phyloP scores from a whole-genome alignment of 23 red algal species.

The Chondrus crispus region DNA sequence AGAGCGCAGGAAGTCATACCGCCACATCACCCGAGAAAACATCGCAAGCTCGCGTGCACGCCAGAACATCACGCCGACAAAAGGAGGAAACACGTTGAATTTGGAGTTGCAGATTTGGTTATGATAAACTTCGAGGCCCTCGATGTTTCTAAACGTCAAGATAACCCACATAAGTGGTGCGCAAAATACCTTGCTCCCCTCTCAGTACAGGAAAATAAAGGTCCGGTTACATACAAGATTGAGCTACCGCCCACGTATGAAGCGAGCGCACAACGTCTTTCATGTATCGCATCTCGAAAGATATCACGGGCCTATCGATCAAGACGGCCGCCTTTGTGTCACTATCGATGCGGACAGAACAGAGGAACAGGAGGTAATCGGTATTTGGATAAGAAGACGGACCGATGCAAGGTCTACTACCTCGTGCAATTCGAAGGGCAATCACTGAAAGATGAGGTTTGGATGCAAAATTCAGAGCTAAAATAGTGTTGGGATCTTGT shows the following conservation, averaged over 20 bases:
- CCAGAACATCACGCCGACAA: not conserved
- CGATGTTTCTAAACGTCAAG: not conserved
- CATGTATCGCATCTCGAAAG: conserved; percentile 2
- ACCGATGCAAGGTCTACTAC: not conserved
- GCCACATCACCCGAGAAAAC: not conserved
- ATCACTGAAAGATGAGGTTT: not conserved
- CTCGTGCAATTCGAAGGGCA: not conserved
- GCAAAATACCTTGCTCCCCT: conserved; percentile 13
- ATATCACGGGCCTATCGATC: not conserved
- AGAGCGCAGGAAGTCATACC: not conserved
- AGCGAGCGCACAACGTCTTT: conserved; percentile 29
- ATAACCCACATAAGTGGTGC: not conserved
- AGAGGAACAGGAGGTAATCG: not conserved
- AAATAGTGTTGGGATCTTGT: not conserved
- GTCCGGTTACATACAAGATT: conserved; percentile 24
- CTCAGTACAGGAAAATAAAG: not conserved
- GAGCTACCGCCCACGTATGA: conserved; percentile 31
- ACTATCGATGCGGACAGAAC: not conserved
- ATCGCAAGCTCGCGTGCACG: not conserved
- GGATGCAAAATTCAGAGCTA: not conserved
- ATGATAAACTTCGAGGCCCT: not conserved
- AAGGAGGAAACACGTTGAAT: not conserved
- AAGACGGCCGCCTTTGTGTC: not conserved
- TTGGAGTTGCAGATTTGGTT: not conserved
- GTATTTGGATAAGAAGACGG: not conserved